Evolutionary conservation across 2,329 filamentous ascomycete genomes (phyloP), one percentile per base, ranked within the genome.

Genomic region (Ascochyta lentis): DNA sequence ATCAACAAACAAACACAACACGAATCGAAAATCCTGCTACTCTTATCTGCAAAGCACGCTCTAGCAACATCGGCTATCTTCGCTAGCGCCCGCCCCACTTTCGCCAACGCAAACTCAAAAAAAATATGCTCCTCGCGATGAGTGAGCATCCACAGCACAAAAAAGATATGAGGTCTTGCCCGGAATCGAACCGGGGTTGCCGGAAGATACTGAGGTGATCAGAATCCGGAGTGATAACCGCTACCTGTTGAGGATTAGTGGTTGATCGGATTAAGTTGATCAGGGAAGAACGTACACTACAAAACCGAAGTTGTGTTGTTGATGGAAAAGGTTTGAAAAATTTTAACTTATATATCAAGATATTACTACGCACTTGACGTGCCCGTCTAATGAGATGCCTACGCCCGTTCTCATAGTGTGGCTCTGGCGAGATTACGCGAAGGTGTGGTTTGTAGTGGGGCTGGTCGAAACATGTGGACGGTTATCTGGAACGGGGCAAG

Each of bases 171-270:
- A 60, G 58, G 58, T 60, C 58, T 54, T 60, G 58, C 58, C 58
- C 54, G 54, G 58, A 60, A 48, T 60, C 58, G 58, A 57, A 57
- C 54, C 50, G 54, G 58, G 58, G 58, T 60, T 57, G 50, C 49
- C 58, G 54, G 58, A 60, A 60, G 35, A 57, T 31, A 46, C 49
- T 54, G 54, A 54, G 13, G 19, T 37, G 43, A 58, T 60, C 58
- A 60, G 58, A 60, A 60, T 60, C 58, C 54, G 58, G 43, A 57
- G 58, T 60, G 58, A 60, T 59, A 52, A 59, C 56, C 56, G 51
- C 56, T 59, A 59, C 56, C 48, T 50, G 12, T 8, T 15, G 9
- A 23, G 33, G 31, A 31, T 37, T 50, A 31, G 29, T 43, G 43
- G 48, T 40, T 34, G 27, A 37, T 12, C 43, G 40, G 48, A 50